Evolutionary conservation across 1,284 basidiomycete genomes (phyloP).

Genomic region (Rhodofomes roseus): DNA sequence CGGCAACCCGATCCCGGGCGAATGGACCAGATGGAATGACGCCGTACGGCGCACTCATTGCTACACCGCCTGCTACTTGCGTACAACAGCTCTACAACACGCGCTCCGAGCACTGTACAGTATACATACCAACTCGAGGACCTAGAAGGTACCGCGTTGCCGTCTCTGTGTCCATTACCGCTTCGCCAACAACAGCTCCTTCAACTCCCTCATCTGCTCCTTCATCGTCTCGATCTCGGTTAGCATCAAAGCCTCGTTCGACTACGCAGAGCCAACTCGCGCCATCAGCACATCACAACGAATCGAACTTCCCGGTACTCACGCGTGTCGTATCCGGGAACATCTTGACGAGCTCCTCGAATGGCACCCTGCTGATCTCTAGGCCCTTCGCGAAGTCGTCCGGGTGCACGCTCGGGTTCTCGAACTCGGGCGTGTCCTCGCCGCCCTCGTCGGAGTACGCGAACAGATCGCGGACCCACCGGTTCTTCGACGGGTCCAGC

Average conservation of each 20-base stretch:
- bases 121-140: no score
- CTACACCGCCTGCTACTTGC: no score
- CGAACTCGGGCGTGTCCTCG: slow-evolving; percentile 50
- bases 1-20: slow-evolving; percentile 26
- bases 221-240: slow-evolving; percentile 61
- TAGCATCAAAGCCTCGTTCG: slow-evolving; percentile 65
- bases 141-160: no score
- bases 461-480: slow-evolving; percentile 70
- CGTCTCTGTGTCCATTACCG: not conserved
- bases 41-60: no score
- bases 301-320: slow-evolving; percentile 21
- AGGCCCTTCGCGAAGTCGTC: slow-evolving; percentile 50
- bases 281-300: slow-evolving; percentile 7
- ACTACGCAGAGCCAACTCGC: slow-evolving; percentile 41
- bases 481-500: slow-evolving; percentile 44
- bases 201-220: slow-evolving; percentile 51
- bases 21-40: slow-evolving; percentile 12
- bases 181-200: slow-evolving; percentile 43
- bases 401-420: slow-evolving; percentile 63
- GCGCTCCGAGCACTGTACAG: not conserved
- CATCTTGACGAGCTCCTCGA: slow-evolving; percentile 68
- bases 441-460: slow-evolving; percentile 61
- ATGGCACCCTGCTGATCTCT: slow-evolving; percentile 73
- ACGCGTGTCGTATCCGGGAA: slow-evolving; percentile 80
- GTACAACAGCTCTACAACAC: not conserved